phyloP scores from a whole-genome alignment of 148 eudicot genomes.

The Arctostaphylos glauca region DNA sequence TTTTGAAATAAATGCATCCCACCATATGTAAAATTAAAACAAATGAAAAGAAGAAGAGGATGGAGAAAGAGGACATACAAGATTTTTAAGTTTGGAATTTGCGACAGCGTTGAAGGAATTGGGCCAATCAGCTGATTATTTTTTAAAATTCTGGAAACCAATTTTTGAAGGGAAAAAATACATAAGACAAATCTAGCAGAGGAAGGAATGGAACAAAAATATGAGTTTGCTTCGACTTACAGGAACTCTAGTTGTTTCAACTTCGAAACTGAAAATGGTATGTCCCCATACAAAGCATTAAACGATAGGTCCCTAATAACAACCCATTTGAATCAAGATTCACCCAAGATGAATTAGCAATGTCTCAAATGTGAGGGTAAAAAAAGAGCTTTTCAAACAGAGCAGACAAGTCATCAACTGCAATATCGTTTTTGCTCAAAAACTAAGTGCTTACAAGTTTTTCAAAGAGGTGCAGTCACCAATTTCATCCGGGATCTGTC shows the following conservation, averaged over 20 bases:
- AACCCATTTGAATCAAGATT: neutral
- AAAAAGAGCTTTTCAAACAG: neutral
- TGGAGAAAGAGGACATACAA: slow-evolving; percentile 42
- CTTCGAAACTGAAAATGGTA: slow-evolving; percentile 92
- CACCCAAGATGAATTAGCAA: neutral
- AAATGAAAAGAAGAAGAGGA: neutral
- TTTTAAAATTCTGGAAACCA: slow-evolving; percentile 63
- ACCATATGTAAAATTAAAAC: neutral
- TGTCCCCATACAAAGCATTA: slow-evolving; percentile 81
- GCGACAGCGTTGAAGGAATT: slow-evolving; percentile 94
- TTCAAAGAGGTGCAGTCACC: slow-evolving; percentile 76
- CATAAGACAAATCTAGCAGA: neutral
- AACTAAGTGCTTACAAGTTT: slow-evolving; percentile 57
- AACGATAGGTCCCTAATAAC: slow-evolving; percentile 73
- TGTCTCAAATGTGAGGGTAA: neutral
- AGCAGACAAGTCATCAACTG: neutral
- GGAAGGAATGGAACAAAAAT: slow-evolving; percentile 1
- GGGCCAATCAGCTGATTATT: slow-evolving; percentile 91
- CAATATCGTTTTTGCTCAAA: neutral
- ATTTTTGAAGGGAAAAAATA: neutral
- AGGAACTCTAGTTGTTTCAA: slow-evolving; percentile 73
- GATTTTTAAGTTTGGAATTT: slow-evolving; percentile 84
- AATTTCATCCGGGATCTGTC: slow-evolving; percentile 97
- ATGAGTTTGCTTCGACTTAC: slow-evolving; percentile 43
- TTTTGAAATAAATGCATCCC: neutral